Percentiles rank a stretch among this genome's conserved stretches.
These are phyloP conservation scores for Tolypocladium amazonense DNA, from an alignment of 2,329 filamentous ascomycete genomes.

Conservation along the genomic window DNA sequence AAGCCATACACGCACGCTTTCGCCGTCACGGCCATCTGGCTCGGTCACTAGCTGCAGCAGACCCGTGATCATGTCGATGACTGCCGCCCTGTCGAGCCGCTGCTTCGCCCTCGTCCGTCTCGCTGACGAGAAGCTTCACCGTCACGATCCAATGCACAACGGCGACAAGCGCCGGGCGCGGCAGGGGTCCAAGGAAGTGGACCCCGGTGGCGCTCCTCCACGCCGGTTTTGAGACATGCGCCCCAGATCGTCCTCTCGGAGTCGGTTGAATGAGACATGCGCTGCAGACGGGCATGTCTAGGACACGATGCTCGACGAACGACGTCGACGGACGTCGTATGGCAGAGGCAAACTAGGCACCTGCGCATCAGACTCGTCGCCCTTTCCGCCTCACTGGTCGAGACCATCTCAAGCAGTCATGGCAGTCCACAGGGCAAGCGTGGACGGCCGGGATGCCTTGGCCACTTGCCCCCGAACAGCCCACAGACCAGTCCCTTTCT, in stretches of 20 bases:
- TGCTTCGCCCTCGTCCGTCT: neutral
- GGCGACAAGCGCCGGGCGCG: conserved; percentile 1
- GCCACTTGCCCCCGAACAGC: neutral
- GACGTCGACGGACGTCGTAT: conserved; percentile 3
- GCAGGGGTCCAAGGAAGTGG: neutral
- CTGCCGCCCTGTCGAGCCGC: neutral
- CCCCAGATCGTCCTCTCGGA: conserved; percentile 23
- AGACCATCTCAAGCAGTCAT: no score
- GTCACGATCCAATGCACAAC: neutral
- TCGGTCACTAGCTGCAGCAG: neutral
- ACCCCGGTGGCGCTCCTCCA: conserved; percentile 1
- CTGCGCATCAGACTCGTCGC: neutral
- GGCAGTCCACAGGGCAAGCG: neutral
- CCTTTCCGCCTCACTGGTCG: neutral
- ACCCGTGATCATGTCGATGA: neutral
- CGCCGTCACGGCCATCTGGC: neutral
- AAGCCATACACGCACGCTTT: neutral
- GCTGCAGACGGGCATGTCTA: conserved; percentile 21
- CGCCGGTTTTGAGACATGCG: conserved; percentile 10
- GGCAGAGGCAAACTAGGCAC: neutral
- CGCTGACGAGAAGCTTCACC: neutral
- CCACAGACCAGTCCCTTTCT: neutral
- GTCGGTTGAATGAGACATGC: conserved; percentile 24
- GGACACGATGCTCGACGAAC: conserved; percentile 20
- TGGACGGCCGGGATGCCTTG: neutral